phyloP scores from a whole-genome alignment of 164 flowering plant genomes.

The Magnolia sinica region DNA sequence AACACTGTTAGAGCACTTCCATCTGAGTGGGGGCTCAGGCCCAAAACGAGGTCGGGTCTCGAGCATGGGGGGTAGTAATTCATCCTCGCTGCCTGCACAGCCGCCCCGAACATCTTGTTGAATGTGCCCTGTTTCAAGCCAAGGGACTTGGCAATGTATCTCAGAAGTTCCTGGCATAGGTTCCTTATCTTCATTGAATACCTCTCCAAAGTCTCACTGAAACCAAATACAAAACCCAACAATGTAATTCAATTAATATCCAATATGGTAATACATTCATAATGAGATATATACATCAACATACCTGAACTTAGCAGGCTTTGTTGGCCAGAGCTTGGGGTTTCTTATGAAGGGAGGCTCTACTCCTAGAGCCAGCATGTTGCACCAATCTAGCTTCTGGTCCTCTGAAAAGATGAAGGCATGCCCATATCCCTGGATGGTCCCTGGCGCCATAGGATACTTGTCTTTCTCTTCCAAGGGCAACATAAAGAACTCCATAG shows the following conservation, averaged over 20 bases:
- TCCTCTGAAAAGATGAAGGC: slow-evolving; percentile 90
- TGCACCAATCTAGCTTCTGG: slow-evolving; percentile 93
- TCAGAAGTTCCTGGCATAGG: slow-evolving; percentile 53
- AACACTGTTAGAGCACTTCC: slow-evolving; percentile 89
- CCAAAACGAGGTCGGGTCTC: slow-evolving; percentile 83
- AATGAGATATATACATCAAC: background rate
- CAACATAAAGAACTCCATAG: slow-evolving; percentile 72
- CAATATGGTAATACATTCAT: background rate
- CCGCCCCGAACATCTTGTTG: slow-evolving; percentile 68
- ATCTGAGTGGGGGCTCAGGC: slow-evolving; percentile 91
- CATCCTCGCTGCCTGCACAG: slow-evolving; percentile 91
- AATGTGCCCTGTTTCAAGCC: slow-evolving; percentile 44
- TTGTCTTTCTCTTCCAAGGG: slow-evolving; percentile 79
- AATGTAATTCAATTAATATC: background rate
- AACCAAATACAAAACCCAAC: slow-evolving; percentile 2
- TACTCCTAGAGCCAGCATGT: slow-evolving; percentile 87
- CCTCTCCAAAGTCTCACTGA: slow-evolving; percentile 61
- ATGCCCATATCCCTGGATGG: slow-evolving; percentile 90
- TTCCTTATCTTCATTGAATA: slow-evolving; percentile 60
- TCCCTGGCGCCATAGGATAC: slow-evolving; percentile 80
- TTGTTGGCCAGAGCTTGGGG: slow-evolving; percentile 46
- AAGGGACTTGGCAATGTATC: slow-evolving; percentile 58
- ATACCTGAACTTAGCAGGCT: slow-evolving; percentile 70
- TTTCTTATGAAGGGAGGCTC: slow-evolving; percentile 28
- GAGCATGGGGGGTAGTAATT: slow-evolving; percentile 92